Conservation (phyloP, 768 basidiomycete species). For the Lactarius trivialis region DNA sequence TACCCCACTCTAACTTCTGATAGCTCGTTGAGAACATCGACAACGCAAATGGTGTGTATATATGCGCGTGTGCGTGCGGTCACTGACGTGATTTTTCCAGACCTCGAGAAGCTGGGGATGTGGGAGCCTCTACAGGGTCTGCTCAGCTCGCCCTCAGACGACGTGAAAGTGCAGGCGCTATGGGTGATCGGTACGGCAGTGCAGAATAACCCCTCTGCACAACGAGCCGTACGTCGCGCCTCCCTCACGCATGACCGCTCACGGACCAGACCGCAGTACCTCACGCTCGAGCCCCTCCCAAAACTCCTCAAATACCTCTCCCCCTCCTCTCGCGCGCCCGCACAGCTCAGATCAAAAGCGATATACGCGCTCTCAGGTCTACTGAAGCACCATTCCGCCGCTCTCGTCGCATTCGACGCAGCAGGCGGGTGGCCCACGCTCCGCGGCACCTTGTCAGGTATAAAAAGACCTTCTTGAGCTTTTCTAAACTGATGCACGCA, state of each 20-base stretch:
- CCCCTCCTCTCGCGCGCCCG: constrained; percentile 44
- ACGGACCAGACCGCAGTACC: constrained; percentile 38
- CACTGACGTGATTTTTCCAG: constrained; percentile 33
- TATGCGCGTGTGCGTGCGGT: neutral
- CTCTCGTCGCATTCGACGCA: constrained; percentile 47
- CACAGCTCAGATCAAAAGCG: constrained; percentile 61
- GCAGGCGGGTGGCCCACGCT: constrained; percentile 61
- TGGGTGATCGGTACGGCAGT: constrained; percentile 89
- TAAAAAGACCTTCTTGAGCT: too few species aligned
- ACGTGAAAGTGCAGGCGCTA: constrained; percentile 58
- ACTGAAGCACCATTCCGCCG: constrained; percentile 68
- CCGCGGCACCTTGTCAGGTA: constrained; percentile 57
- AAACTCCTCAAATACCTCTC: constrained; percentile 55
- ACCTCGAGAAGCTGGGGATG: constrained; percentile 67
- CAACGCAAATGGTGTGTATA: constrained; percentile 70
- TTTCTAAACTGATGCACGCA: neutral
- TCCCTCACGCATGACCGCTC: too few species aligned
- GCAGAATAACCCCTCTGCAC: constrained; percentile 85
- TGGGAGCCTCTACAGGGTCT: constrained; percentile 72
- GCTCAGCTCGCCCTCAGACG: constrained; percentile 51
- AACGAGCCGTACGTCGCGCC: constrained; percentile 51
- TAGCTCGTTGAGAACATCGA: constrained; percentile 86
- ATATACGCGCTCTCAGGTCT: constrained; percentile 76
- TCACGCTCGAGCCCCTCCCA: constrained; percentile 59
- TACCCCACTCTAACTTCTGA: neutral